These are phyloP conservation scores for Corchorus olitorius DNA, from an alignment of 345 rosid species.

Conservation along the genomic window DNA sequence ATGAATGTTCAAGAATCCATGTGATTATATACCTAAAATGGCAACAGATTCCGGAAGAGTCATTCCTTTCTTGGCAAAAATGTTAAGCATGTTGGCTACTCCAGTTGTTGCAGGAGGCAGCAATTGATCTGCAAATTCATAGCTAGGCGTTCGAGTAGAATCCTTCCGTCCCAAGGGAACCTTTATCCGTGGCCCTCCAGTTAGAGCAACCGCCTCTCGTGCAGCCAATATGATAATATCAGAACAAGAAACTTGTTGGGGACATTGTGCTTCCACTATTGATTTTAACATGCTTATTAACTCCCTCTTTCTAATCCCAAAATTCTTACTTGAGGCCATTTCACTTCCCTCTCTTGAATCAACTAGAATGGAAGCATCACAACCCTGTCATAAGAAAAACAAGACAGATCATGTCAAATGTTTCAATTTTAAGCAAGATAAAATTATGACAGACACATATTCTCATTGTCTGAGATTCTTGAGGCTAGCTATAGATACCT, in stretches of 20 bases:
- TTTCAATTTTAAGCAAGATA: too few relatives aligned
- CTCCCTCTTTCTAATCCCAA: constrained; percentile 47
- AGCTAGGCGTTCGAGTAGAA: constrained; percentile 26
- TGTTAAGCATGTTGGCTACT: constrained; percentile 35
- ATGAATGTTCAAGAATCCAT: neutral
- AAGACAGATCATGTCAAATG: neutral
- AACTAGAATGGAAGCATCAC: constrained; percentile 50
- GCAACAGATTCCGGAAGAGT: constrained; percentile 47
- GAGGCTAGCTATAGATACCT: constrained; percentile 30
- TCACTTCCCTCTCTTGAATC: constrained; percentile 30
- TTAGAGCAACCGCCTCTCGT: constrained; percentile 41
- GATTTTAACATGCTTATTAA: constrained; percentile 36
- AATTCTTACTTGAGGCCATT: constrained; percentile 42
- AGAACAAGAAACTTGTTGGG: constrained; percentile 47
- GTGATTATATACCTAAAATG: constrained; percentile 45
- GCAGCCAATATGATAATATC: constrained; percentile 49
- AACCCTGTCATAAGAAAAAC: constrained; percentile 31
- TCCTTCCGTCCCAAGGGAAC: constrained; percentile 48
- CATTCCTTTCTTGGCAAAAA: constrained; percentile 39
- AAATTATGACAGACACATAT: too few relatives aligned
- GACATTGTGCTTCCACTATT: constrained; percentile 42
- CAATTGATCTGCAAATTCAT: constrained; percentile 38
- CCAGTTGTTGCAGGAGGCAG: constrained; percentile 45
- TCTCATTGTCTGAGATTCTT: neutral
- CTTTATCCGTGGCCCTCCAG: constrained; percentile 38